Evolutionary conservation across 768 basidiomycete genomes (phyloP).

Genomic region (Russula sp.): DNA sequence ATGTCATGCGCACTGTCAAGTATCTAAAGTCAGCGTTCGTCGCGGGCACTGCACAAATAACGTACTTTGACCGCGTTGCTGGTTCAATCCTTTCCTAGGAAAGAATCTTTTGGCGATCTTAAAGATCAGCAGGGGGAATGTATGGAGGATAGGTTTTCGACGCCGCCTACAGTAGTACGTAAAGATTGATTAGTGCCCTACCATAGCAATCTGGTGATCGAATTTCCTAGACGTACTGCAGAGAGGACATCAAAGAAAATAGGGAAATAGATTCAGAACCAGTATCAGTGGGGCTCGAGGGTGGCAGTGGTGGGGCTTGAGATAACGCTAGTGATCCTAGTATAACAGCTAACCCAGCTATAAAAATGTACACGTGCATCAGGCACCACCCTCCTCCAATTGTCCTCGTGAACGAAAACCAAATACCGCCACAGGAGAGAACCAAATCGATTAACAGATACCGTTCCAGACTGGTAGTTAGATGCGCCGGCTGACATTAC

Average conservation of each 20-base stretch:
- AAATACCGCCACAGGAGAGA: no score
- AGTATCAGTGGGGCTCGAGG: not conserved
- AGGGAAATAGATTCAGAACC: not conserved
- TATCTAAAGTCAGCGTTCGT: not conserved
- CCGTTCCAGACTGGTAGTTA: no score
- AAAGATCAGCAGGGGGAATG: not conserved
- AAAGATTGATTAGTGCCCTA: no score
- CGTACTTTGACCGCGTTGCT: constrained; percentile 5
- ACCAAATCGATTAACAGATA: no score
- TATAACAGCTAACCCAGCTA: not conserved
- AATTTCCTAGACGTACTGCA: not conserved
- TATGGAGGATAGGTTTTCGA: not conserved
- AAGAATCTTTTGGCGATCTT: not conserved
- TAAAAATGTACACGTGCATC: not conserved
- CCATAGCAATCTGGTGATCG: no score
- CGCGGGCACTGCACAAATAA: no score
- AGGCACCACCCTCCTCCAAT: no score
- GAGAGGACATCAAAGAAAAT: not conserved
- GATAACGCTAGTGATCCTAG: not conserved
- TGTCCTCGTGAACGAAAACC: no score
- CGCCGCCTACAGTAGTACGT: not conserved
- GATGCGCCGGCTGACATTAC: no score
- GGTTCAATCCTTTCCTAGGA: not conserved
- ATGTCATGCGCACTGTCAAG: not conserved
- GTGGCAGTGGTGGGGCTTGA: not conserved